Conservation (phyloP, 768 basidiomycete genomes). For the Lentinula boryana region DNA sequence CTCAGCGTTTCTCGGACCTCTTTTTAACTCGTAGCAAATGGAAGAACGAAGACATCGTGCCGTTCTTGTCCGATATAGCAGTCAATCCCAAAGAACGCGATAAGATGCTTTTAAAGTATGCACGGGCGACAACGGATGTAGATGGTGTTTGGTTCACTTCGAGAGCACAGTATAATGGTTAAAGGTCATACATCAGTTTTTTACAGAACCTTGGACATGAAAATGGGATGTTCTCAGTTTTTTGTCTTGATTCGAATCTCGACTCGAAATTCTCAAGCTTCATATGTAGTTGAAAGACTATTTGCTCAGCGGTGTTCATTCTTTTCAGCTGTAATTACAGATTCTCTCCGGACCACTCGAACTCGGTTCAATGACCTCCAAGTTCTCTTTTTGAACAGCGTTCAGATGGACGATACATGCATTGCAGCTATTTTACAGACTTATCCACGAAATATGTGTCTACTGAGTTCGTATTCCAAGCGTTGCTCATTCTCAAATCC, state of each 20-base stretch:
- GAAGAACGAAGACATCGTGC: conserved; percentile 73
- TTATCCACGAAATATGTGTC: neutral
- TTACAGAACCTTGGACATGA: no score
- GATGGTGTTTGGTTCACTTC: conserved; percentile 73
- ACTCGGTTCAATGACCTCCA: no score
- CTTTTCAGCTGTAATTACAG: no score
- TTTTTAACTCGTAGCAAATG: conserved; percentile 77
- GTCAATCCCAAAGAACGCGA: conserved; percentile 86
- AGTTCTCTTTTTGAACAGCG: no score
- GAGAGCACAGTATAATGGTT: conserved; percentile 54
- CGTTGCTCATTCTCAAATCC: neutral
- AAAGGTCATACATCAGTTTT: neutral
- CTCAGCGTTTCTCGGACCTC: conserved; percentile 79
- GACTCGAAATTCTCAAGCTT: no score
- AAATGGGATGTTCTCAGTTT: no score
- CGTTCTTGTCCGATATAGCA: conserved; percentile 78
- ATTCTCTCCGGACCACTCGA: no score
- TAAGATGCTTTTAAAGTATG: conserved; percentile 81
- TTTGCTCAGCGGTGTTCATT: no score
- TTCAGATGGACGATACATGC: no score
- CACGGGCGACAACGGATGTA: conserved; percentile 65
- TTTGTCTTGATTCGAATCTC: no score
- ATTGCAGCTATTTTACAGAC: no score
- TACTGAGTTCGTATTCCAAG: neutral
- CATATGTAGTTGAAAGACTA: no score